phyloP scores from a whole-genome alignment of 176 grass and related monocot species.

The Lolium perenne region DNA sequence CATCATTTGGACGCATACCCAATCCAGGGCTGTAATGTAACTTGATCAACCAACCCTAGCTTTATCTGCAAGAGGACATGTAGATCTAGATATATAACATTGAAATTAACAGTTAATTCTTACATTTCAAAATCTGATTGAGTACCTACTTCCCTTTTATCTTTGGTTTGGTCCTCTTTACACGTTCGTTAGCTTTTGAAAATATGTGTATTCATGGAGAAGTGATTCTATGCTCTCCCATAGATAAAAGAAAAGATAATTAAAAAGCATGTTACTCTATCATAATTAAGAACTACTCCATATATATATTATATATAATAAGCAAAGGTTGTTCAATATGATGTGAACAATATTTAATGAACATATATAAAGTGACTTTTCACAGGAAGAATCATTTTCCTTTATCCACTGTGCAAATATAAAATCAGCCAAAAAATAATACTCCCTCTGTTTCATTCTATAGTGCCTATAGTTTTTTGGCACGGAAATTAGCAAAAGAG shows the following conservation, averaged over 20 bases:
- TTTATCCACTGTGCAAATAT: background rate
- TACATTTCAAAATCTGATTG: conserved; percentile 24
- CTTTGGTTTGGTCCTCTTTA: background rate
- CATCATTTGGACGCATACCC: conserved; percentile 46
- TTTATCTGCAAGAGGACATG: conserved; percentile 49
- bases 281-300: background rate
- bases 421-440: background rate
- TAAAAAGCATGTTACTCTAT: background rate
- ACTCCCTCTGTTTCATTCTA: too few species aligned
- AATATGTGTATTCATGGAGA: background rate
- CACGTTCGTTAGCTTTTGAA: background rate
- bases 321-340: background rate
- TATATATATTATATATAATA: too few species aligned
- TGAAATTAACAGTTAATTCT: background rate
- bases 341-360: background rate
- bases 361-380: background rate
- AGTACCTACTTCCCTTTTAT: background rate
- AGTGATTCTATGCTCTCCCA: background rate
- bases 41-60: conserved; percentile 36
- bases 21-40: conserved; percentile 19
- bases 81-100: background rate
- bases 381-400: background rate
- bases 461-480: too few species aligned
- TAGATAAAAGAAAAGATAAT: background rate
- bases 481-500: too few species aligned